phyloP scores from a whole-genome alignment of 2,329 filamentous ascomycete genomes.

The Phyllosticta citrichinensis region DNA sequence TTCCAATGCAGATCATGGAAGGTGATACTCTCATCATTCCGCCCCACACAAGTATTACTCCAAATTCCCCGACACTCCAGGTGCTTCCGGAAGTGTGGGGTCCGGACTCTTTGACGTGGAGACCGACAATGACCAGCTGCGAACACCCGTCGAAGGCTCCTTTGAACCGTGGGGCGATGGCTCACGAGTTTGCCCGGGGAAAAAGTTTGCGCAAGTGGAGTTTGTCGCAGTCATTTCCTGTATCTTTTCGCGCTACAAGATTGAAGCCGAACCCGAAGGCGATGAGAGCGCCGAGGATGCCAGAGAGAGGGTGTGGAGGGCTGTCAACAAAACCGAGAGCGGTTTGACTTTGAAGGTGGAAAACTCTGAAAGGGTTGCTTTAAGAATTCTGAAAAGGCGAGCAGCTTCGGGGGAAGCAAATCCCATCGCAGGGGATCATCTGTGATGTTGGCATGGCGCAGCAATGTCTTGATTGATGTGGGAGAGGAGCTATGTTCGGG shows the following conservation, averaged over 20 bases:
- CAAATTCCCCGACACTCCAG: slow-evolving; percentile 4
- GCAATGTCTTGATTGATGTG: too few species aligned
- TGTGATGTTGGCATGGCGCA: neutral
- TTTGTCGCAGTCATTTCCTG: slow-evolving; percentile 23
- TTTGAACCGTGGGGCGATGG: slow-evolving; percentile 24
- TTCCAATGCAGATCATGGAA: neutral
- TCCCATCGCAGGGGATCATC: neutral
- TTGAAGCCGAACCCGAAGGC: slow-evolving; percentile 11
- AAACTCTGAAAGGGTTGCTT: neutral
- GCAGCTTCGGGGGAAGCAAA: neutral
- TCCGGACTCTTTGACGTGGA: neutral
- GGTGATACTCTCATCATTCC: neutral
- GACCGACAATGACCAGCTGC: neutral
- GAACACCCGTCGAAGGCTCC: neutral
- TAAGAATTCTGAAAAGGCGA: neutral
- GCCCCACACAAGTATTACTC: neutral
- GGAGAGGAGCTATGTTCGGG: too few species aligned
- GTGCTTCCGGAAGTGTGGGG: slow-evolving; percentile 1
- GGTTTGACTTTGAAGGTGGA: neutral
- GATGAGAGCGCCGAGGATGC: slow-evolving; percentile 12
- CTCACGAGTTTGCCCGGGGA: slow-evolving; percentile 22
- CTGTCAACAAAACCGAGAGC: slow-evolving; percentile 8
- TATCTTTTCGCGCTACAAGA: slow-evolving; percentile 14
- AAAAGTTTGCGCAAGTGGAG: slow-evolving; percentile 29
- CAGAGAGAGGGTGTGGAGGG: slow-evolving; percentile 8